phyloP scores from a whole-genome alignment of 345 rosid species.

The Acer negundo region DNA sequence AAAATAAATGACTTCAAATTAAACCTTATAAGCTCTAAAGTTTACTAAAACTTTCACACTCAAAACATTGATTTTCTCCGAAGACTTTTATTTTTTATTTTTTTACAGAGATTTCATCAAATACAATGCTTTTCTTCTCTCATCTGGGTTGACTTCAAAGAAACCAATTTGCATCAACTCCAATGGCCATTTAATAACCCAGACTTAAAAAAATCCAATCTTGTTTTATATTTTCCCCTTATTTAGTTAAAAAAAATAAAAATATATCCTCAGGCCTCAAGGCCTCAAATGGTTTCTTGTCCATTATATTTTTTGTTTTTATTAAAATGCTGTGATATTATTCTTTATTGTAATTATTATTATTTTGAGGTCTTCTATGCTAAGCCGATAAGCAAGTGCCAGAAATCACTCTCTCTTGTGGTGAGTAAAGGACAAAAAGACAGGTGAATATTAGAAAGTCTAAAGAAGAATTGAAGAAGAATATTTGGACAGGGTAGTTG shows the following conservation, averaged over 20 bases:
- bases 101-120: conserved; percentile 17
- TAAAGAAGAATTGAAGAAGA: neutral
- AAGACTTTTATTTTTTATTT: neutral
- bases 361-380: neutral
- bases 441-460: conserved; percentile 2
- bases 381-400: conserved; percentile 5
- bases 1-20: conserved; percentile 21
- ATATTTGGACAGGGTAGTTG: conserved; percentile 11
- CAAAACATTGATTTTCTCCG: neutral
- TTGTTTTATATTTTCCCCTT: neutral
- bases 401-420: neutral
- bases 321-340: too few relatives aligned
- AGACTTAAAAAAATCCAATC: neutral
- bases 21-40: neutral
- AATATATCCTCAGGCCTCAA: too few relatives aligned
- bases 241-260: neutral
- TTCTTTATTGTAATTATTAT: neutral
- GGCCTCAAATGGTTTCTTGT: too few relatives aligned
- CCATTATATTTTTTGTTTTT: too few relatives aligned
- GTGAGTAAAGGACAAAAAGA: conserved; percentile 1
- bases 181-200: conserved; percentile 26
- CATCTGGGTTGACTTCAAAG: conserved; percentile 35
- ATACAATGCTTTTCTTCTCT: conserved; percentile 8
- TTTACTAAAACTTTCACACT: neutral
- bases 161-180: conserved; percentile 22